Percentiles rank a stretch among this genome's conserved stretches.
Evolutionary conservation across 108 stramenopile genomes (phyloP).

Genomic region (Schizochytrium sp.): DNA sequence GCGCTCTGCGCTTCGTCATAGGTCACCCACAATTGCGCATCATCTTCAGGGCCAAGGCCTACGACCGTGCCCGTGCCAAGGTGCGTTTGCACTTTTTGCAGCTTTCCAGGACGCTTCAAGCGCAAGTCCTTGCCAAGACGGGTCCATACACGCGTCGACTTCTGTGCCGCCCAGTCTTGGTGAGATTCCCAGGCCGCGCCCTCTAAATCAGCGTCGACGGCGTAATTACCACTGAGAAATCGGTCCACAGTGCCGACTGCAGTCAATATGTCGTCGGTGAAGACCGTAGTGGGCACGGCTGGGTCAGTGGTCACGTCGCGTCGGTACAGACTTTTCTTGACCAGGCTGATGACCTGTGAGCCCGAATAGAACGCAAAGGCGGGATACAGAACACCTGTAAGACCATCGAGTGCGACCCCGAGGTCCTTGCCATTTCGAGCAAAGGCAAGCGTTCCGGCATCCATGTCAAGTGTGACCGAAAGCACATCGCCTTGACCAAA

Average conservation of each 20-base stretch:
- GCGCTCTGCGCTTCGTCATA: neutral
- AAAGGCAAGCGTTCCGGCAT: conserved; percentile 44
- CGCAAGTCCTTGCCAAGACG: neutral
- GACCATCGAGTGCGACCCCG: conserved; percentile 26
- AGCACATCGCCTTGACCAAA: conserved; percentile 41
- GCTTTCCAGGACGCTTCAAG: neutral
- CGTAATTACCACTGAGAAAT: neutral
- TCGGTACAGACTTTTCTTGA: neutral
- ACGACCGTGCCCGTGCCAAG: neutral
- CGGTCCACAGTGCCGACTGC: conserved; percentile 24
- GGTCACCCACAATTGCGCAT: neutral
- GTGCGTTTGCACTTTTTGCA: neutral
- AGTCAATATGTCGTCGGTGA: conserved; percentile 26
- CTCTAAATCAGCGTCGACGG: neutral
- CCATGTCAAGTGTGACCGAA: conserved; percentile 50
- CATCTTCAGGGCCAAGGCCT: neutral
- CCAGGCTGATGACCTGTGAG: conserved; percentile 35
- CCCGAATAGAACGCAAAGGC: conserved; percentile 39
- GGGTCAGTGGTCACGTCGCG: neutral
- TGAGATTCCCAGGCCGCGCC: neutral
- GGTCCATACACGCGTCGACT: neutral
- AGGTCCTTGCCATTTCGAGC: conserved; percentile 52
- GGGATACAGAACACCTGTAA: conserved; percentile 29
- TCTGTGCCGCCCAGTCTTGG: neutral
- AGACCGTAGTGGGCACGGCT: neutral